Percentiles rank a stretch among this genome's conserved stretches.
Evolutionary conservation across 1,284 basidiomycete genomes (phyloP).

Genomic region (Leccinum huronense): DNA sequence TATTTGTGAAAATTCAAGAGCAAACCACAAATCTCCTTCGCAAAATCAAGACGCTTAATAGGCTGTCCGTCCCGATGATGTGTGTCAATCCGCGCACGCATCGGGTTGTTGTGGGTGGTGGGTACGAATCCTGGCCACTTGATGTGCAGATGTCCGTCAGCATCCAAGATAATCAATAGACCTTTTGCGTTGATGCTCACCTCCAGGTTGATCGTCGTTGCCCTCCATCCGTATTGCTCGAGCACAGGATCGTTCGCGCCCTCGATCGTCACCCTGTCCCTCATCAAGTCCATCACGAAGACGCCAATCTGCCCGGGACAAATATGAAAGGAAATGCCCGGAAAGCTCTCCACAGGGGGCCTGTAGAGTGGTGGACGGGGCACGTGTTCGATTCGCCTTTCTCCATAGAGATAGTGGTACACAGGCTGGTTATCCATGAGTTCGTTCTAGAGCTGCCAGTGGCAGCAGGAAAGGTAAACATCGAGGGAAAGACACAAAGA

Average conservation of each 20-base stretch:
- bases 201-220: conserved; percentile 16
- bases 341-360: conserved; percentile 11
- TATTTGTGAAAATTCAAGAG: conserved; percentile 7
- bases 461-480: not conserved
- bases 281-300: conserved; percentile 15
- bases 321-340: conserved; percentile 10
- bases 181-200: conserved; percentile 1
- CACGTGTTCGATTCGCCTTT: conserved; percentile 10
- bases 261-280: conserved; percentile 9
- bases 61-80: not conserved
- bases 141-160: not conserved
- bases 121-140: conserved; percentile 25
- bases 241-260: conserved; percentile 13
- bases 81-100: conserved; percentile 8
- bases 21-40: conserved; percentile 7
- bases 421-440: not conserved
- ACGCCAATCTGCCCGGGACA: conserved; percentile 14
- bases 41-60: conserved; percentile 20
- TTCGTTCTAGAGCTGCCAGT: conserved; percentile 5
- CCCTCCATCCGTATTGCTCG: conserved; percentile 14
- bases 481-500: not conserved
- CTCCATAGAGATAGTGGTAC: conserved; percentile 9
- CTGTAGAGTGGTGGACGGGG: conserved; percentile 10
- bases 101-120: conserved; percentile 1
- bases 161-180: not conserved